Conservation (phyloP, 2,329 filamentous ascomycete genomes). For the Fusarium ramigenum region DNA sequence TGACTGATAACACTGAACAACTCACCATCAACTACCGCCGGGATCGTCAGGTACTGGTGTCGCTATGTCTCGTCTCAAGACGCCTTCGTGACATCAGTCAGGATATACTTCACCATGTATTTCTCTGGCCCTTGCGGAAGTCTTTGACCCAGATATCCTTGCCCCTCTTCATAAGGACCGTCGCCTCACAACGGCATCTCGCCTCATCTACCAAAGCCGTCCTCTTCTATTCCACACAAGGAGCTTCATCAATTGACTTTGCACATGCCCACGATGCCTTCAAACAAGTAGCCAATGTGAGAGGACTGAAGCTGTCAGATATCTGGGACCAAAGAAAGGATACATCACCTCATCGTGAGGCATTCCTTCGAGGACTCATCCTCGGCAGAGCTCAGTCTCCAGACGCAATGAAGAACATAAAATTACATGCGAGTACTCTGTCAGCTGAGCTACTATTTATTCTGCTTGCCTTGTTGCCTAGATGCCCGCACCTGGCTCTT, state of each 20-base stretch:
- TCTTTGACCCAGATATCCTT: not conserved
- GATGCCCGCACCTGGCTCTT: constrained; percentile 5
- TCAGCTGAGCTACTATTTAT: not conserved
- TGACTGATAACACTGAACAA: not conserved
- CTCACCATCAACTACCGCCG: not conserved
- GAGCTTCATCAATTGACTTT: not conserved
- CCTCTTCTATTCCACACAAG: not conserved
- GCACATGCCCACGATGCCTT: constrained; percentile 1
- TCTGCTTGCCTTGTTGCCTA: constrained; percentile 2
- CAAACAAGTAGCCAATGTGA: not conserved
- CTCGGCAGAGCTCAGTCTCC: not conserved
- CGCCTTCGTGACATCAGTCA: constrained; percentile 5
- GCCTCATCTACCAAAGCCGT: constrained; percentile 4
- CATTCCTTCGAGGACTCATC: constrained; percentile 6
- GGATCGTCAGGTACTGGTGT: not conserved
- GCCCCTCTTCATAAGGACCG: constrained; percentile 14
- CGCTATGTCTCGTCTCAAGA: constrained; percentile 22
- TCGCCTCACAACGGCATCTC: constrained; percentile 3
- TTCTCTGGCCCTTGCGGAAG: not conserved
- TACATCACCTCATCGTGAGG: not conserved
- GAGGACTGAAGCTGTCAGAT: not conserved
- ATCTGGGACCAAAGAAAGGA: not conserved
- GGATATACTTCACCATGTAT: constrained; percentile 28
- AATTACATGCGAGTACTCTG: not conserved
- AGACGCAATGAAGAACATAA: not conserved